Evolutionary conservation across 1,284 basidiomycete genomes (phyloP).

Genomic region (Bjerkandera adusta): DNA sequence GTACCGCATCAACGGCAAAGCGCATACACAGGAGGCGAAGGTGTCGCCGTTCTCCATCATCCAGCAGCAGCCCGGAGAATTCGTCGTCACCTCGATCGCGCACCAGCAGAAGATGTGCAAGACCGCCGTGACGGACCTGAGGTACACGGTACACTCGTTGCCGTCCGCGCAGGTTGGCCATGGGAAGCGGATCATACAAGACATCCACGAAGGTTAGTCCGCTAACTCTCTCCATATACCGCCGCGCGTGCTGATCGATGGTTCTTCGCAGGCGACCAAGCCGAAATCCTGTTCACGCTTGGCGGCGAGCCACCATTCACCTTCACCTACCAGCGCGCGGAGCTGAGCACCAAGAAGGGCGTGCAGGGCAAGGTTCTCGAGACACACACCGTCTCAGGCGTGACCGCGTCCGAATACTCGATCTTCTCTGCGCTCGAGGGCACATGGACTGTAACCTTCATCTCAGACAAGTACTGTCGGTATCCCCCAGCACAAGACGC

Average conservation of each 20-base stretch:
- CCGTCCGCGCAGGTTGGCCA: conserved; percentile 87
- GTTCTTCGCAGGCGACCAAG: conserved; percentile 71
- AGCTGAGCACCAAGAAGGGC: conserved; percentile 61
- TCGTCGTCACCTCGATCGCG: conserved; percentile 82
- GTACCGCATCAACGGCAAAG: conserved; percentile 80
- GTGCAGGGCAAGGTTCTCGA: conserved; percentile 77
- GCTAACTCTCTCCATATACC: not conserved
- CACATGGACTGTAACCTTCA: conserved; percentile 84
- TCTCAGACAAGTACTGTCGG: conserved; percentile 33
- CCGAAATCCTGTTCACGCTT: conserved; percentile 89
- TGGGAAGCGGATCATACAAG: conserved; percentile 78
- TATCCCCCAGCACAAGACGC: conserved; percentile 30
- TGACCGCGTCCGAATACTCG: conserved; percentile 77
- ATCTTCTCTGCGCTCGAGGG: conserved; percentile 89
- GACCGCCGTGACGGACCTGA: conserved; percentile 73
- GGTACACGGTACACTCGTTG: conserved; percentile 77
- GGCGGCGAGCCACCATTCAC: conserved; percentile 93
- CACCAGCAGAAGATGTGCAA: conserved; percentile 91
- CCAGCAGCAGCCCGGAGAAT: conserved; percentile 80
- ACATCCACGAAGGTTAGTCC: conserved; percentile 79
- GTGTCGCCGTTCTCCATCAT: conserved; percentile 80
- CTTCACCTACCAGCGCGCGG: conserved; percentile 88
- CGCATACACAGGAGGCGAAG: conserved; percentile 73
- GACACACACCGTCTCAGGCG: conserved; percentile 84
- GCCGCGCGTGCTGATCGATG: not conserved